Conservation (phyloP, 257 asterid species). For the Penstemon eatonii region DNA sequence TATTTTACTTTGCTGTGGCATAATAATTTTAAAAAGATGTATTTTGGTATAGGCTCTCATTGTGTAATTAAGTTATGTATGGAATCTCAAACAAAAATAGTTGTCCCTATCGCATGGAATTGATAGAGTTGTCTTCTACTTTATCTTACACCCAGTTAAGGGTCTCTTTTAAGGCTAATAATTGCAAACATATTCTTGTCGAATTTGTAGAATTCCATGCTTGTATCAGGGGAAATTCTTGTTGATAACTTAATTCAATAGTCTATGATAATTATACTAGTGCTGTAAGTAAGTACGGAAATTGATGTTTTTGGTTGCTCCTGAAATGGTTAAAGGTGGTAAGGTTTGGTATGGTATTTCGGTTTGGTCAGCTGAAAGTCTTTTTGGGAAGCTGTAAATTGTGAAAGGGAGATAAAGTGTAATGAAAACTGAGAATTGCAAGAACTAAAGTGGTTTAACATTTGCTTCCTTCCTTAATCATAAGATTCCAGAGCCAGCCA, state of each 20-base stretch:
- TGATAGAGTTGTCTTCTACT: neutral
- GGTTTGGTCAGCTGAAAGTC: neutral
- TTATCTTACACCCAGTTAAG: neutral
- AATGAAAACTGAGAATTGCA: neutral
- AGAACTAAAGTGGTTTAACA: neutral
- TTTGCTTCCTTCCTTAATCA: neutral
- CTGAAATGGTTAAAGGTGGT: neutral
- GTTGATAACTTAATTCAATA: neutral
- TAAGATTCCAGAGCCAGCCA: neutral
- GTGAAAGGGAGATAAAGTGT: neutral
- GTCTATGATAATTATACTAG: too few relatives aligned
- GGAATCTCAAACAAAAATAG: neutral
- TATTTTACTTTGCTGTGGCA: neutral
- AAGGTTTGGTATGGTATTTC: neutral
- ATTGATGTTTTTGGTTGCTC: slow-evolving; percentile 15
- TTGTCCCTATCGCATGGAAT: neutral
- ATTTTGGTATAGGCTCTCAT: neutral
- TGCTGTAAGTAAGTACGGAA: neutral
- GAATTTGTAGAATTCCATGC: neutral
- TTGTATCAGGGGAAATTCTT: neutral
- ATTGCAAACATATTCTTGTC: neutral
- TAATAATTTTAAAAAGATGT: neutral
- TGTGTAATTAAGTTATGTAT: slow-evolving; percentile 2
- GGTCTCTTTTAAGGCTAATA: slow-evolving; percentile 1
- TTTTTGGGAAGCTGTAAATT: neutral